Percentiles rank a stretch among this genome's conserved stretches.
These are phyloP conservation scores for Diplodia scrobiculata DNA, from an alignment of 2,329 filamentous ascomycete species.

Conservation along the genomic window DNA sequence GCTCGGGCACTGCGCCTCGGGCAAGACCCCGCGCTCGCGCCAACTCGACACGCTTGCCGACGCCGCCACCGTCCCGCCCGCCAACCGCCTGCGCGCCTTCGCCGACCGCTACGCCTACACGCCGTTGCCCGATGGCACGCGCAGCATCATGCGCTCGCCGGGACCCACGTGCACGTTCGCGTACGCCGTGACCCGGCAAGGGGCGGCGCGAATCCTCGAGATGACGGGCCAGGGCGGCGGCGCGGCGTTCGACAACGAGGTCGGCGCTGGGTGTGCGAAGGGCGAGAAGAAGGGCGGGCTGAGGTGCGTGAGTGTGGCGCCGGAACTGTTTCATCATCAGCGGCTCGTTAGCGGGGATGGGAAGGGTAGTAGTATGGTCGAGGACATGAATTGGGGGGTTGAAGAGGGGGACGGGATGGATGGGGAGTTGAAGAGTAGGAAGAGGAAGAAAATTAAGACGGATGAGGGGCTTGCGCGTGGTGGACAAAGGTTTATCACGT, in stretches of 20 bases:
- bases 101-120: constrained; percentile 33
- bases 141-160: constrained; percentile 29
- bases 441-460: not conserved
- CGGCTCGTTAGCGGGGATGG: constrained; percentile 10
- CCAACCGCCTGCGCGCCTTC: constrained; percentile 32
- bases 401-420: not conserved
- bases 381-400: constrained; percentile 14
- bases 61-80: constrained; percentile 32
- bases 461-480: not conserved
- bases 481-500: constrained; percentile 12
- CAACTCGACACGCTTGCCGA: constrained; percentile 26
- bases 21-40: constrained; percentile 32
- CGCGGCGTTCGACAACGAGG: constrained; percentile 27
- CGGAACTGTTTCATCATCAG: constrained; percentile 36
- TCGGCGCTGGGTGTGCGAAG: constrained; percentile 11
- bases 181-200: constrained; percentile 31
- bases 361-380: constrained; percentile 19
- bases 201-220: constrained; percentile 35
- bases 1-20: constrained; percentile 42
- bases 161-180: constrained; percentile 29
- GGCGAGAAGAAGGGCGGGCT: constrained; percentile 30
- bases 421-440: not conserved
- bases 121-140: constrained; percentile 32
- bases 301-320: constrained; percentile 37
- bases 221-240: not conserved